phyloP scores from a whole-genome alignment of 768 basidiomycete species.

The Nidula microcarpa region DNA sequence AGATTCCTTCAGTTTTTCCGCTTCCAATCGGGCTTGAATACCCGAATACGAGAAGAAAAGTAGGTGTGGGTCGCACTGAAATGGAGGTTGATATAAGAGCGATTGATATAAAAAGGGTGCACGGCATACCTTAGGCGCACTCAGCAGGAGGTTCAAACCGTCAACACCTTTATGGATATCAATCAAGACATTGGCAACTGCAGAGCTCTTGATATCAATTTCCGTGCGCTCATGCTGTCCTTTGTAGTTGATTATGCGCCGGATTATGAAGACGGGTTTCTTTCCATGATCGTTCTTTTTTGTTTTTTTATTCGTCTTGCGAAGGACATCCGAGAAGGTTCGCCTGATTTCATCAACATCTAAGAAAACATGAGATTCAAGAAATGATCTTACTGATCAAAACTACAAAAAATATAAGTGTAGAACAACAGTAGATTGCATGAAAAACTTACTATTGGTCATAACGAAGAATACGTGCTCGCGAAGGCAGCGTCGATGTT shows the following conservation, averaged over 20 bases:
- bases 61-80: not conserved
- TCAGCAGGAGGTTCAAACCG: not conserved
- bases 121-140: not conserved
- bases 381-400: constrained; percentile 2
- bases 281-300: constrained; percentile 7
- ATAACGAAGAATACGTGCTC: not conserved
- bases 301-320: constrained; percentile 16
- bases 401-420: not conserved
- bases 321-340: constrained; percentile 1
- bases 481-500: no score
- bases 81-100: not conserved
- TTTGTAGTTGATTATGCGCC: constrained; percentile 15
- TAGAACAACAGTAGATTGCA: not conserved
- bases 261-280: constrained; percentile 16
- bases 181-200: constrained; percentile 10
- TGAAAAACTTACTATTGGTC: not conserved
- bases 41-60: not conserved
- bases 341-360: not conserved
- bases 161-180: constrained; percentile 4
- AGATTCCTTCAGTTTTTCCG: not conserved
- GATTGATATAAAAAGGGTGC: not conserved
- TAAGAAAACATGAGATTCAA: not conserved
- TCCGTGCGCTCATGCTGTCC: constrained; percentile 10
- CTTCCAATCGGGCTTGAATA: not conserved
- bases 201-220: constrained; percentile 13